phyloP scores from a whole-genome alignment of 495 filamentous ascomycete genomes.

The Mytilinidion resinicola region DNA sequence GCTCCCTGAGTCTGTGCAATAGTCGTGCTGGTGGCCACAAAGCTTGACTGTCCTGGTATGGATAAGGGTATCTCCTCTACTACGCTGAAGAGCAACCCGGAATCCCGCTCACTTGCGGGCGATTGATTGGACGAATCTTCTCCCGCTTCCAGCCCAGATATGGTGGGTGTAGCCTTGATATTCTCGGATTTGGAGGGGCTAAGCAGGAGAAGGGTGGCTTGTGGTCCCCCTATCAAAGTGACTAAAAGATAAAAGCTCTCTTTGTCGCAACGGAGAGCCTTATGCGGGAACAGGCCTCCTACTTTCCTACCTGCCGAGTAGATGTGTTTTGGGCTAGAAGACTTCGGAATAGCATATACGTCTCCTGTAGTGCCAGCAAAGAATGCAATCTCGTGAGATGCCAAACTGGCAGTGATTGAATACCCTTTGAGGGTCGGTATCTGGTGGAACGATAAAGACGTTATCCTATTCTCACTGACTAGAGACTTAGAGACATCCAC shows the following conservation, averaged over 20 bases:
- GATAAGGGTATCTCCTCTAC: too few relatives aligned
- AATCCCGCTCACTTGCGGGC: too few relatives aligned
- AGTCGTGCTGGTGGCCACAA: too few relatives aligned
- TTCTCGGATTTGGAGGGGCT: neutral
- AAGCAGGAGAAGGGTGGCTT: constrained; percentile 20
- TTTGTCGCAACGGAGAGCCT: neutral
- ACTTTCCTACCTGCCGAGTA: constrained; percentile 41
- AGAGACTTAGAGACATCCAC: constrained; percentile 3
- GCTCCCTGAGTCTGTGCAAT: too few relatives aligned
- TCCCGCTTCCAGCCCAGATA: too few relatives aligned
- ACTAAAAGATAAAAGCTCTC: constrained; percentile 2
- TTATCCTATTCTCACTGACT: neutral
- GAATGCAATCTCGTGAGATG: constrained; percentile 8
- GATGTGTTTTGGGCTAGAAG: too few relatives aligned
- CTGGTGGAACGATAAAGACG: neutral
- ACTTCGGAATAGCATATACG: too few relatives aligned
- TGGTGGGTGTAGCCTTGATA: too few relatives aligned
- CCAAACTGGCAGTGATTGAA: constrained; percentile 11
- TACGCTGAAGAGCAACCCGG: too few relatives aligned
- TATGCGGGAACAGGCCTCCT: constrained; percentile 40
- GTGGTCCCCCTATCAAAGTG: constrained; percentile 15
- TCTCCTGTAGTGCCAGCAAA: constrained; percentile 18
- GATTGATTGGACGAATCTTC: too few relatives aligned
- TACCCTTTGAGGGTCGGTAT: constrained; percentile 18
- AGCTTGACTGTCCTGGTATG: too few relatives aligned